A percentile compares a stretch with the other conserved stretches of the same genome.
Conservation (phyloP, 805 yeast species). For the Spencermartinsiella europaea region DNA sequence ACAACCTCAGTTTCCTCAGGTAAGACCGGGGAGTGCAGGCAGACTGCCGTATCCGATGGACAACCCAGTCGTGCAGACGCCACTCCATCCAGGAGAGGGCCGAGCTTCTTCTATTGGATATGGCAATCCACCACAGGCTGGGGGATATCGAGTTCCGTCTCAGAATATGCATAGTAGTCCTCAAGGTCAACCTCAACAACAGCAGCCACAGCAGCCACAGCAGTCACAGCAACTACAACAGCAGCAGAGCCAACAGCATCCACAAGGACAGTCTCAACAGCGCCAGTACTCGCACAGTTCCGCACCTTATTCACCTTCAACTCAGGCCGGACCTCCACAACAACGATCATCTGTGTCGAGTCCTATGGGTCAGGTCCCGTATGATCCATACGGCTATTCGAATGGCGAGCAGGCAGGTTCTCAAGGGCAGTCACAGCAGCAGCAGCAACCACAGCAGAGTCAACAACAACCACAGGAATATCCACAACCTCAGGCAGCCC, state of each 20-base stretch:
- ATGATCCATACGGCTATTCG: background rate
- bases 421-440: slow-evolving; percentile 2
- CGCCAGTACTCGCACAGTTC: slow-evolving; percentile 2
- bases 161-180: slow-evolving; percentile 26
- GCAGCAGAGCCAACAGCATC: slow-evolving; percentile 4
- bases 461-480: slow-evolving; percentile 10
- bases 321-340: slow-evolving; percentile 1
- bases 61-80: background rate
- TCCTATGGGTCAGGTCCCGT: background rate
- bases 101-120: no score
- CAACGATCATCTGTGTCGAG: background rate
- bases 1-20: background rate
- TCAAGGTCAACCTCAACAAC: slow-evolving; percentile 45
- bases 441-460: slow-evolving; percentile 4
- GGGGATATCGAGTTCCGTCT: slow-evolving; percentile 5
- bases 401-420: background rate
- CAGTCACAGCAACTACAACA: slow-evolving; percentile 8
- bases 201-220: slow-evolving; percentile 4
- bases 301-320: background rate
- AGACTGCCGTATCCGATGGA: slow-evolving; percentile 7
- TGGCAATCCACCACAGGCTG: no score
- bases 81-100: slow-evolving; percentile 2
- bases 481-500: slow-evolving; percentile 14
- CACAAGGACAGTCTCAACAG: slow-evolving; percentile 4
- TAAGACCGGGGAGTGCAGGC: slow-evolving; percentile 1